Conservation (phyloP, 495 filamentous ascomycete genomes). For the Aspergillus baeticus region DNA sequence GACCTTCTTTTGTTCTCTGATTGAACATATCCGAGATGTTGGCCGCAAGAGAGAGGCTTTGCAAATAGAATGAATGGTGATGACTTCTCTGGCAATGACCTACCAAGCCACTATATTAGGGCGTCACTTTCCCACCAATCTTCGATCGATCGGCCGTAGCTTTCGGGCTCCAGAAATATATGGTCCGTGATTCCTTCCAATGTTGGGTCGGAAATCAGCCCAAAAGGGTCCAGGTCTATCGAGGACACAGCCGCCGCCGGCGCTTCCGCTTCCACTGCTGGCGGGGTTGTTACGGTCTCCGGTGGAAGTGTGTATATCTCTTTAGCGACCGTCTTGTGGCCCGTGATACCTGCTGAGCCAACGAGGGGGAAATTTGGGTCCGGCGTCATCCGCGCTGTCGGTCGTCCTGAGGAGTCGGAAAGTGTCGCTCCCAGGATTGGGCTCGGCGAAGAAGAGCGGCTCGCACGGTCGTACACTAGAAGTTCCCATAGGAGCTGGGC, state of each 20-base stretch:
- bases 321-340: slow-evolving; percentile 31
- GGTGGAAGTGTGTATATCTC: slow-evolving; percentile 36
- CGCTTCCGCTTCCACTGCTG: slow-evolving; percentile 4
- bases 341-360: slow-evolving; percentile 36
- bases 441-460: slow-evolving; percentile 15
- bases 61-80: slow-evolving; percentile 6
- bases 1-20: background rate
- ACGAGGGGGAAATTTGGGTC: slow-evolving; percentile 33
- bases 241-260: slow-evolving; percentile 1
- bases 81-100: background rate
- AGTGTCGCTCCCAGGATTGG: slow-evolving; percentile 30
- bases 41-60: background rate
- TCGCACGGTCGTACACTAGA: slow-evolving; percentile 30
- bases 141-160: slow-evolving; percentile 33
- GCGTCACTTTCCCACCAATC: slow-evolving; percentile 29
- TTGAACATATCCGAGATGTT: background rate
- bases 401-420: slow-evolving; percentile 17
- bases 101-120: slow-evolving; percentile 7
- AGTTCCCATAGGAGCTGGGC: slow-evolving; percentile 32
- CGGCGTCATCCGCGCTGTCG: slow-evolving; percentile 13
- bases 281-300: slow-evolving; percentile 25
- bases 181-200: slow-evolving; percentile 23
- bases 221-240: slow-evolving; percentile 15
- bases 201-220: slow-evolving; percentile 17
- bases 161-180: slow-evolving; percentile 30